Evolutionary conservation across 2,329 filamentous ascomycete genomes (phyloP).

Genomic region (Rutstroemia sp.): DNA sequence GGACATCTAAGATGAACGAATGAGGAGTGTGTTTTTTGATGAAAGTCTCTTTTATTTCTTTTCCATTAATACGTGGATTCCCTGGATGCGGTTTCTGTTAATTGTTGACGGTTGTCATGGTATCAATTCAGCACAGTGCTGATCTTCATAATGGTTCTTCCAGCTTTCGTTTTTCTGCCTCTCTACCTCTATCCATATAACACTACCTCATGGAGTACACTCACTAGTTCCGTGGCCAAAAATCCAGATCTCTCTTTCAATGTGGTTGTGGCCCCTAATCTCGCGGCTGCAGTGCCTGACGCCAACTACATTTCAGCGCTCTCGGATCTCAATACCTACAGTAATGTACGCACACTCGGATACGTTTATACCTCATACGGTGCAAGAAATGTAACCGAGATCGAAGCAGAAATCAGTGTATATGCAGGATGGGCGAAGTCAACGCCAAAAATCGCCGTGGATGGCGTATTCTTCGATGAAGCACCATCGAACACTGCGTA

Average conservation of each 20-base stretch:
- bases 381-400: conserved; percentile 24
- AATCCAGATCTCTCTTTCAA: conserved; percentile 19
- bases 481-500: conserved; percentile 9
- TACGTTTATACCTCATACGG: conserved; percentile 35
- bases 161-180: conserved; percentile 18
- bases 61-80: too few relatives aligned
- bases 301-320: conserved; percentile 18
- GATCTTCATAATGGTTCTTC: not conserved
- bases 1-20: too few relatives aligned
- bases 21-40: too few relatives aligned
- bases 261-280: conserved; percentile 17
- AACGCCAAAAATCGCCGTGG: not conserved
- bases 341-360: conserved; percentile 32
- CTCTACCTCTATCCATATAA: conserved; percentile 22
- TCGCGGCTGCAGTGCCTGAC: conserved; percentile 14
- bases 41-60: too few relatives aligned
- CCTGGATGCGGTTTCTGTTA: too few relatives aligned
- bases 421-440: conserved; percentile 32
- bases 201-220: conserved; percentile 17
- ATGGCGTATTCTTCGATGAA: conserved; percentile 8
- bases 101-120: too few relatives aligned
- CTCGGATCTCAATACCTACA: conserved; percentile 15
- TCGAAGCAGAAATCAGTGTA: conserved; percentile 31
- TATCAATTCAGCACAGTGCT: too few relatives aligned
- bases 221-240: conserved; percentile 13